Base-by-base conservation (phyloP, 768 basidiomycete genomes). In the Harrya chromipes region DNA sequence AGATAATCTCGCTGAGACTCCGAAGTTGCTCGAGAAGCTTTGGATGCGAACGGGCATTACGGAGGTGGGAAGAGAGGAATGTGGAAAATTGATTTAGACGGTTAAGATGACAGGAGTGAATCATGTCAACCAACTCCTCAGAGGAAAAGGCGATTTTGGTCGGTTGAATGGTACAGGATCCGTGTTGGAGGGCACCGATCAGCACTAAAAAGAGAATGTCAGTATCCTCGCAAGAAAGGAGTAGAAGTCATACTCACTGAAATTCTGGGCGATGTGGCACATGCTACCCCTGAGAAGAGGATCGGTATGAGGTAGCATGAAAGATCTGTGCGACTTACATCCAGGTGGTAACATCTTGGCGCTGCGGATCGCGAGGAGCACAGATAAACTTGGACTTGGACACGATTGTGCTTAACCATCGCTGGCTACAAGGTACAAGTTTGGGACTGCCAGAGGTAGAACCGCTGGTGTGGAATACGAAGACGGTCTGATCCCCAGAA, bases 371-470 rank as follows among this genome's bases (percentile, higher is more conserved):
- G 52, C 65, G 69, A 43, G 84, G 83, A 55, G 61, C 65, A 50
- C 74, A 74, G 46, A 79, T 72, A 51, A 75, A 73, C 50, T 70
- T 63, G 34, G 85, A 80, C 66, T 90, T 90, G n/a, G 72, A 58
- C 44, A 82, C 68, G 3, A 78, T 79, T n/a, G 77, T 67, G 52
- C 79, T 68, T 24, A 90, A 54, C 88, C 87, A 90, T 24, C 70
- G 75, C 56, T 80, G 81, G 58, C 70, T 85, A 68, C 84, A 84
- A 14, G 81, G 85, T 0, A 90, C 84, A 23, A 90, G 81, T 61
- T 88, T 90, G 0, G 88, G 88, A 59, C 81, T 85, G 42, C 87
- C 87, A n/a, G 86, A 89, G 7, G 88, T 90, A 34, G 87, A 89
- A 14, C 88, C 88, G 50, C 83, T 85, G 10, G 88, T 89, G 65